A percentile compares a stretch with the other conserved stretches of the same genome.
phyloP scores from a whole-genome alignment of 345 rosid genomes.

The Rhodamnia rubescens region DNA sequence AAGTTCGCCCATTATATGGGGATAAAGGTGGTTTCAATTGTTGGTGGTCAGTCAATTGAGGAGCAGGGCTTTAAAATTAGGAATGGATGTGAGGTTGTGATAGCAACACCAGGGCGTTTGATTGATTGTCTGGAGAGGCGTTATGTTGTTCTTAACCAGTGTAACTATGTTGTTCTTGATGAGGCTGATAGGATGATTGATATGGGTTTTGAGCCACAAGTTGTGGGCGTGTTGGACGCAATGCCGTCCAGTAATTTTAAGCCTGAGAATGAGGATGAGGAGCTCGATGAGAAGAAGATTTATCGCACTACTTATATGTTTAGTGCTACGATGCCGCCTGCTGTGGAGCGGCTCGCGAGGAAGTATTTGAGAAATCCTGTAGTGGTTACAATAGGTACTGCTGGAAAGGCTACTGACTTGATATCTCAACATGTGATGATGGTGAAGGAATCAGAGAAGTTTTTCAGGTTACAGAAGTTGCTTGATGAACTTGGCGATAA shows the following conservation, averaged over 20 bases:
- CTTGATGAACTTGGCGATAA: conserved; percentile 83
- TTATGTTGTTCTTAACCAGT: conserved; percentile 82
- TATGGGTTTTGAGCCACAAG: conserved; percentile 95
- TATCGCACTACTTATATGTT: conserved; percentile 97
- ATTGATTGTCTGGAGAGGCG: conserved; percentile 90
- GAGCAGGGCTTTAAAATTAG: conserved; percentile 86
- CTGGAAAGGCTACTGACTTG: conserved; percentile 88
- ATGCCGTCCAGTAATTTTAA: conserved; percentile 94
- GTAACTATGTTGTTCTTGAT: conserved; percentile 94
- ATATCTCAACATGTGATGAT: conserved; percentile 82
- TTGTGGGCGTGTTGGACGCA: conserved; percentile 78
- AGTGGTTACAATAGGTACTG: conserved; percentile 90
- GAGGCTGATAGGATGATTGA: conserved; percentile 99
- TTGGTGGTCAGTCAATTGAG: conserved; percentile 93
- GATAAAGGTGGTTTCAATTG: conserved; percentile 80
- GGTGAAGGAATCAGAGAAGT: conserved; percentile 84
- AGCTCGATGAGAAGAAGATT: conserved; percentile 84
- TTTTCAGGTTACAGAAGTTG: conserved; percentile 52
- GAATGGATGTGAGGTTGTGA: conserved; percentile 93
- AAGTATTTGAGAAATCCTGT: conserved; percentile 95
- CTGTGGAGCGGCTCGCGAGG: conserved; percentile 88
- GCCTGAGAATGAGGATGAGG: conserved; percentile 95
- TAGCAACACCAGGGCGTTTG: conserved; percentile 87
- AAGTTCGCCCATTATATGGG: conserved; percentile 86
- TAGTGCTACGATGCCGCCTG: conserved; percentile 95